phyloP scores from a whole-genome alignment of 306 rosid genomes.

The Ziziphus jujuba region DNA sequence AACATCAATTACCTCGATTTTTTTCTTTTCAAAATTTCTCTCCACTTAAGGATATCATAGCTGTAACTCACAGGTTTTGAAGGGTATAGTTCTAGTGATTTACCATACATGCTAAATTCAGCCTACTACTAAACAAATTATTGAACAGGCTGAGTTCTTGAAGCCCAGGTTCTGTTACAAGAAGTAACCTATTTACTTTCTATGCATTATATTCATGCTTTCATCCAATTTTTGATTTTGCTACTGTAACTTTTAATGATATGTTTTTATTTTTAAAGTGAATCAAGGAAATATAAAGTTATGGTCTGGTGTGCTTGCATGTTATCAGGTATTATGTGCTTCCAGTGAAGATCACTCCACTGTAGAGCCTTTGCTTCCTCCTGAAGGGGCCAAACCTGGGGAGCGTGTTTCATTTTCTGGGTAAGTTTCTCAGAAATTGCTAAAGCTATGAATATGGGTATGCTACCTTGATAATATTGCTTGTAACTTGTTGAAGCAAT shows the following conservation, averaged over 20 bases:
- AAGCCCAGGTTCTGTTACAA: too few species aligned
- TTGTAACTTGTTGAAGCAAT: not conserved
- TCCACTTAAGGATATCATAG: too few species aligned
- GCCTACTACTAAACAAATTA: too few species aligned
- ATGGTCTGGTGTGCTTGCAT: conserved; percentile 3
- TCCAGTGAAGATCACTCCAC: conserved; percentile 70
- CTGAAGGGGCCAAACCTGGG: conserved; percentile 82
- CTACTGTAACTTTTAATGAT: not conserved
- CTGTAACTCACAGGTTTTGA: too few species aligned
- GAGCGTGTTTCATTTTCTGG: conserved; percentile 76
- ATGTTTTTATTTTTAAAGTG: not conserved
- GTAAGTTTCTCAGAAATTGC: conserved; percentile 41
- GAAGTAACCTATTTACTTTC: too few species aligned
- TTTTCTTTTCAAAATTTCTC: too few species aligned
- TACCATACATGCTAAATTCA: too few species aligned
- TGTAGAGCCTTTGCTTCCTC: conserved; percentile 95
- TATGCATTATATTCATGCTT: too few species aligned
- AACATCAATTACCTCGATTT: too few species aligned
- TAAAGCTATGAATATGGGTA: conserved; percentile 10
- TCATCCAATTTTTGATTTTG: too few species aligned
- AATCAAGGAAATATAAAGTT: not conserved
- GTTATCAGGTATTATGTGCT: conserved; percentile 82
- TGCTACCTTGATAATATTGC: not conserved
- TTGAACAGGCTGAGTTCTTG: too few species aligned
- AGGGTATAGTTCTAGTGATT: too few species aligned